These are phyloP conservation scores for Thymus mandschuricus DNA, from an alignment of 257 asterid species.

Conservation along the genomic window DNA sequence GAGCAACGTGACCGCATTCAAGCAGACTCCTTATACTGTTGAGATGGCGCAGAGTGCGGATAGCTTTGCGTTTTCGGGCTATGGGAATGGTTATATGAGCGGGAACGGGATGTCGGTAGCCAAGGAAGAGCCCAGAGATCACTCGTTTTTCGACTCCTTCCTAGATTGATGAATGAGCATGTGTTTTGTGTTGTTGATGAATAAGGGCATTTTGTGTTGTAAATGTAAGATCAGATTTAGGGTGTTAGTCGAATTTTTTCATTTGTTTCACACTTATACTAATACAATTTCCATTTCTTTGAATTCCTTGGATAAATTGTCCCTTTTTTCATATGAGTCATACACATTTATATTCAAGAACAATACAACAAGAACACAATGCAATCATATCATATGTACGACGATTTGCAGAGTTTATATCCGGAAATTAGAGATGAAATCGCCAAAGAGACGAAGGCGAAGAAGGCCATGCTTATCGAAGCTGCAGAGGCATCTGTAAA, in stretches of 20 bases:
- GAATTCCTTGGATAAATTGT: not conserved
- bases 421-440: slow-evolving; percentile 74
- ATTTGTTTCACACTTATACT: slow-evolving; percentile 28
- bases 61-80: slow-evolving; percentile 49
- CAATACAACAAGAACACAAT: slow-evolving; percentile 22
- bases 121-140: slow-evolving; percentile 85
- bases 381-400: slow-evolving; percentile 58
- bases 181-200: not conserved
- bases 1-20: slow-evolving; percentile 38
- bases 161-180: slow-evolving; percentile 41
- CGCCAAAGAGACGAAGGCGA: slow-evolving; percentile 64
- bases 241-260: slow-evolving; percentile 33
- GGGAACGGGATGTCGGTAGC: slow-evolving; percentile 31
- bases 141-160: slow-evolving; percentile 61
- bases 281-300: not conserved
- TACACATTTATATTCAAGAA: slow-evolving; percentile 16
- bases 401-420: slow-evolving; percentile 61
- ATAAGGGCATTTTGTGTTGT: slow-evolving; percentile 27
- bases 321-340: no score
- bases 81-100: slow-evolving; percentile 40
- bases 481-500: slow-evolving; percentile 74
- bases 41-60: slow-evolving; percentile 57
- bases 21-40: slow-evolving; percentile 60
- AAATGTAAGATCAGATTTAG: slow-evolving; percentile 25
- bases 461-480: slow-evolving; percentile 64